Evolutionary conservation across 768 basidiomycete genomes (phyloP).

Genomic region (Tulasnella calospora): DNA sequence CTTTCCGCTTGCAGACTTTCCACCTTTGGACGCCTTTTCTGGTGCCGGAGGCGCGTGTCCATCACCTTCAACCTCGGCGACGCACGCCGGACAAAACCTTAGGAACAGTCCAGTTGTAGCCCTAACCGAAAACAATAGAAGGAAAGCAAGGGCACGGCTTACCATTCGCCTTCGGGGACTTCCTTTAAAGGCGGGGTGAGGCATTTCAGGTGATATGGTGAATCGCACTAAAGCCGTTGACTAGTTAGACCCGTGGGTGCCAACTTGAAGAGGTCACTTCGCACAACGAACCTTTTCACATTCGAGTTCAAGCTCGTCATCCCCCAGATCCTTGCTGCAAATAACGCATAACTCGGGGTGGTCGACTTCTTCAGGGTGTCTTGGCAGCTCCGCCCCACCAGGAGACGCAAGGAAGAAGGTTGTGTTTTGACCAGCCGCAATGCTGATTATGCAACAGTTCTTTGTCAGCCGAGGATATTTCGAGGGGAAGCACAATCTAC

Average conservation of each 20-base stretch:
- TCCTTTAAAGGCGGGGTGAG: slow-evolving; percentile 68
- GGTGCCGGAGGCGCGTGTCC: neutral
- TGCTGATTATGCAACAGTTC: slow-evolving; percentile 41
- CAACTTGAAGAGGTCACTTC: neutral
- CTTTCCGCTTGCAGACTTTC: neutral
- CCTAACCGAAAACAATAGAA: neutral
- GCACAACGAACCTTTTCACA: slow-evolving; percentile 77
- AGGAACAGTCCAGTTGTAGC: neutral
- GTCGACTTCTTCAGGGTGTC: slow-evolving; percentile 71
- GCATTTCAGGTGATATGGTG: slow-evolving; percentile 80
- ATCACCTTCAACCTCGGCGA: slow-evolving; percentile 30
- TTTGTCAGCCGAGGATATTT: neutral
- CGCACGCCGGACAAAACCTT: slow-evolving; percentile 69
- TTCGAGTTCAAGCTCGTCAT: slow-evolving; percentile 66
- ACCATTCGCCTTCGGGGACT: slow-evolving; percentile 85
- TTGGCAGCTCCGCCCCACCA: slow-evolving; percentile 66
- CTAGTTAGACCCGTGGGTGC: neutral
- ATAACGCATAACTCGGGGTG: slow-evolving; percentile 64
- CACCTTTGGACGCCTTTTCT: slow-evolving; percentile 1
- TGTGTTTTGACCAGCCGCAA: slow-evolving; percentile 83
- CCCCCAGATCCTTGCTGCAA: slow-evolving; percentile 66
- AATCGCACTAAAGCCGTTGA: slow-evolving; percentile 62
- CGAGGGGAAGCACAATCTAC: neutral
- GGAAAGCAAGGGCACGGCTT: neutral
- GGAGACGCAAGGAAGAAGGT: slow-evolving; percentile 78